Base-by-base conservation (phyloP, 148 eudicot species). In the Hydrangea macrophylla region DNA sequence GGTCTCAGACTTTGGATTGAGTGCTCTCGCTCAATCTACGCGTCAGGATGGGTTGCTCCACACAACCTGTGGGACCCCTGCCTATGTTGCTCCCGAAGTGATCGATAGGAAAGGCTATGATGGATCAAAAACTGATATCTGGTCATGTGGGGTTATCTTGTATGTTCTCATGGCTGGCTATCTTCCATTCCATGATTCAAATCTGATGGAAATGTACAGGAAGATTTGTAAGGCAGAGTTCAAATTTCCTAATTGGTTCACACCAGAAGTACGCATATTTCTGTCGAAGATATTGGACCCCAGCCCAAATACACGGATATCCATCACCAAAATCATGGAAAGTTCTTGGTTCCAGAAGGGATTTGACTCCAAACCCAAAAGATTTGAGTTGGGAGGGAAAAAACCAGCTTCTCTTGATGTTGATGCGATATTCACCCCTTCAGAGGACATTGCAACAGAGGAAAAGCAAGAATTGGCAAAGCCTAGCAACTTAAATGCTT, bases 111-210 rank as follows among this genome's bases (percentile, higher is more conserved):
- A 74, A 60, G 81, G 86, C 4, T 83, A 83, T 72, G 83, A 79
- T 58, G 86, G 86, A 30, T 81, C 81, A 11, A 83, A 83, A 71
- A 76, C 83, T 27, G 86, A 83, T 77, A 75, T 80, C 13, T 83
- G 86, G 86, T 80, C 86, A 1, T 83, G 86, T 66, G 86, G 86
- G 25, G 84, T 83, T 3, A 42, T 83, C 62, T 80, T 83, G 62
- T 83, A 64, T 58, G 81, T 77, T 27, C 63, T 83, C 42, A 62
- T 83, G 73, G 84, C 84, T 3, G 84, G 86, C 18, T 75, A 71
- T 60, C 68, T 83, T 10, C 86, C 86, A 0, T 83, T 80, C 71
- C 81, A 75, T 22, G 82, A 78, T 63, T 55, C 82, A 0, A 82
- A 82, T 60, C 36, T 79, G 33, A 82, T 76, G 80, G 82, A 79